Conservation (phyloP, 169 alveolate genomes). For the Eimeria acervulina region DNA sequence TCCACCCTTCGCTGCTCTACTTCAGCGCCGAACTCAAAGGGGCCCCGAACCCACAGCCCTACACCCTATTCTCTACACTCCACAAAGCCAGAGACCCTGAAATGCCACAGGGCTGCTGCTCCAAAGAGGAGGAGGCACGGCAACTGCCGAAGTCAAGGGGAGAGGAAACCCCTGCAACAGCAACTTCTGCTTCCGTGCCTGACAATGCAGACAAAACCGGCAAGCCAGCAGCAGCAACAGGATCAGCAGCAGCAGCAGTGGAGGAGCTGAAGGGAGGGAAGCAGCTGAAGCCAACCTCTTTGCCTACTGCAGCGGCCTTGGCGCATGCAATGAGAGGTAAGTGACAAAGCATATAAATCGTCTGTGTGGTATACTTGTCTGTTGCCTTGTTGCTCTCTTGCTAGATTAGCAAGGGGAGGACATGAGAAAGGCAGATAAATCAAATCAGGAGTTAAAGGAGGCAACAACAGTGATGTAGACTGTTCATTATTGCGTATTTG, state of each 20-base stretch:
- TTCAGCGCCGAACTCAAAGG: no score
- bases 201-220: background rate
- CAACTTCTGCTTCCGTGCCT: background rate
- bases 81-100: background rate
- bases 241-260: background rate
- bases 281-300: background rate
- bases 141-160: slow-evolving; percentile 24
- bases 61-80: background rate
- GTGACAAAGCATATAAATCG: background rate
- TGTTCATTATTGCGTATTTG: background rate
- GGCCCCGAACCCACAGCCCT: background rate
- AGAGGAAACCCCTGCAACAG: slow-evolving; percentile 1
- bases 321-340: background rate
- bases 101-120: slow-evolving; percentile 30
- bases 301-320: background rate
- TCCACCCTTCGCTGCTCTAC: background rate
- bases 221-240: background rate
- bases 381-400: background rate
- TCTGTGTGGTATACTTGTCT: background rate
- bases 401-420: background rate
- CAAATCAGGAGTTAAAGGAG: background rate
- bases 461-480: background rate
- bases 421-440: background rate
- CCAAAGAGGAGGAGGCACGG: slow-evolving; percentile 5
- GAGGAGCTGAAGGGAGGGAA: background rate